Evolutionary conservation across 345 rosid species (phyloP).

Genomic region (Eucalyptus caleyi): DNA sequence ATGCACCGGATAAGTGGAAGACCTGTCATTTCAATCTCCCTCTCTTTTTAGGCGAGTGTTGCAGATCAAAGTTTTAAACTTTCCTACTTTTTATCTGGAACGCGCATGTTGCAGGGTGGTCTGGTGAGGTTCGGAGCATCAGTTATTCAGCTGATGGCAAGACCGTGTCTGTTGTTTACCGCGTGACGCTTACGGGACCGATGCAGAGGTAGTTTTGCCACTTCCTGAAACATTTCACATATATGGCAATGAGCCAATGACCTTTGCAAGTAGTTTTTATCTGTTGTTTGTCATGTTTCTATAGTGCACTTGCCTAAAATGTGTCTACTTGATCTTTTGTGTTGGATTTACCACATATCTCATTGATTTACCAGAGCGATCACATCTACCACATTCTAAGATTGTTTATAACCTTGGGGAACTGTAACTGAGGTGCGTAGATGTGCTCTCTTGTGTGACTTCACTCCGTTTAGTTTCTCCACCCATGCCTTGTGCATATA

Average conservation of each 20-base stretch:
- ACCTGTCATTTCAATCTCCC: not conserved
- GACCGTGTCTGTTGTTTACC: conserved; percentile 69
- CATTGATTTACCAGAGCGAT: not conserved
- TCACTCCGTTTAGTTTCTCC: not conserved
- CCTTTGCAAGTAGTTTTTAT: not conserved
- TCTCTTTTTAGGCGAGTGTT: not conserved
- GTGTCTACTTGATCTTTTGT: not conserved
- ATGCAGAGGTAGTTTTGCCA: conserved; percentile 58
- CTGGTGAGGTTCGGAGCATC: conserved; percentile 75
- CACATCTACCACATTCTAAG: not conserved
- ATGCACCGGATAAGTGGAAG: conserved; percentile 46
- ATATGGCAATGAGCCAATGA: not conserved
- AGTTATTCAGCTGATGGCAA: conserved; percentile 74
- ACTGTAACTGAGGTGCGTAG: not conserved
- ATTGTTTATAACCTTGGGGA: not conserved
- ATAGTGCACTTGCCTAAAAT: not conserved
- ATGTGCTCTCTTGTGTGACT: not conserved
- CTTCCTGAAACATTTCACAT: not conserved
- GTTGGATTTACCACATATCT: not conserved
- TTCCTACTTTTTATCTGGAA: not conserved
- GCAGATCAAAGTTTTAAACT: too few relatives aligned
- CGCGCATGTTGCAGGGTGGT: conserved; percentile 43
- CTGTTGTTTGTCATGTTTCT: not conserved
- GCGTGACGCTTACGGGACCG: conserved; percentile 78
- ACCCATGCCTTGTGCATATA: not conserved